These are phyloP conservation scores for Plasmodium reichenowi DNA, from an alignment of 169 alveolate species.

Conservation along the genomic window DNA sequence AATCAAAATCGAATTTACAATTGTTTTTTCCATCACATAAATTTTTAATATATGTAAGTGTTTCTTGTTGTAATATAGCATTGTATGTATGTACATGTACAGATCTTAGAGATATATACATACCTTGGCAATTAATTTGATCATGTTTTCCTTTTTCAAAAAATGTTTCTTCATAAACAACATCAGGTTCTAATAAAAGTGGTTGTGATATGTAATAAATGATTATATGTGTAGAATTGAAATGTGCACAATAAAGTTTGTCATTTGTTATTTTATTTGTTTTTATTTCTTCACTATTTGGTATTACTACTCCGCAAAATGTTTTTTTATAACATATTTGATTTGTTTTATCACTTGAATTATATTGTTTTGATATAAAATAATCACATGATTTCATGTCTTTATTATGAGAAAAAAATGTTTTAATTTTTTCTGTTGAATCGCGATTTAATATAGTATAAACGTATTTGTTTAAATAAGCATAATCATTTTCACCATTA, in stretches of 20 bases:
- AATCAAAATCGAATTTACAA: slow-evolving; percentile 22
- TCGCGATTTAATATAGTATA: background rate
- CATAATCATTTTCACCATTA: slow-evolving; percentile 52
- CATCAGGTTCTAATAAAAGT: slow-evolving; percentile 18
- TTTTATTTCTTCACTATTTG: background rate
- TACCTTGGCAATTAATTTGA: slow-evolving; percentile 18
- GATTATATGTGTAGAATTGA: slow-evolving; percentile 7
- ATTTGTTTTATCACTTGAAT: background rate
- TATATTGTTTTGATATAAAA: background rate
- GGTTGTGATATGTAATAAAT: slow-evolving; percentile 29
- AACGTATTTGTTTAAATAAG: slow-evolving; percentile 12
- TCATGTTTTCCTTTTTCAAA: slow-evolving; percentile 35
- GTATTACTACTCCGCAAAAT: slow-evolving; percentile 39
- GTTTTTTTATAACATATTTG: slow-evolving; percentile 8
- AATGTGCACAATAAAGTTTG: slow-evolving; percentile 22
- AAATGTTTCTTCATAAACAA: slow-evolving; percentile 37
- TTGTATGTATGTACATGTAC: background rate
- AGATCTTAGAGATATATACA: slow-evolving; percentile 12
- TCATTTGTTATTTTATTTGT: background rate
- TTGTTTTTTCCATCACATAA: slow-evolving; percentile 17
- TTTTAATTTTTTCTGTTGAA: slow-evolving; percentile 16
- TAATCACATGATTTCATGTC: slow-evolving; percentile 23
- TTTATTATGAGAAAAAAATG: slow-evolving; percentile 14
- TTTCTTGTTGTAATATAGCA: background rate
- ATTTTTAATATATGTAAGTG: background rate